Evolutionary conservation across 129 eudicot species (phyloP), one percentile per base, ranked within the genome.

Genomic region (Chrysanthemum lavandulifolium): DNA sequence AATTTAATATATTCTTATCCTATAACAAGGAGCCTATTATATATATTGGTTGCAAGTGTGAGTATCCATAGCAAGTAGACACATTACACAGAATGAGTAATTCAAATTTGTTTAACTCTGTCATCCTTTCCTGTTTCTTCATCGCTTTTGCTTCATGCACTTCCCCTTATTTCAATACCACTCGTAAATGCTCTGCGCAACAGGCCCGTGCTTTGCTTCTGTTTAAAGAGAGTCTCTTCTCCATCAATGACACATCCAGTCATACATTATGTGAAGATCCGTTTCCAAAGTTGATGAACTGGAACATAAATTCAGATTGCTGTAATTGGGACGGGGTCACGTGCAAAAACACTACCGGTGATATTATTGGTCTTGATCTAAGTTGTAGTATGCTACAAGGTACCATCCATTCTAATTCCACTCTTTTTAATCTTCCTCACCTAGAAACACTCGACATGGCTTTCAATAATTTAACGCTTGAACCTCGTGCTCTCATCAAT

Each of bases 171-270:
- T 69, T 36, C 15, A 56, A 31, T 72, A 14, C 3, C 29, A 57
- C 18, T 19, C 25, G 21, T 18, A 57, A 2, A 57, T 57, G 31
- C 29, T 19, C 62, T 19, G 13, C 33, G 2, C 62, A 57, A 57
- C 27, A 57, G 62, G 10, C 62, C 62, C 62, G 21, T 10, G n/a
- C 47, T 61, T 61, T 61, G 66, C 45, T 61, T 61, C 66, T 61
- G 23, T 50, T 51, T 61, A 61, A 61, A 61, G 43, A 27, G 4
- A 60, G 14, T 40, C 66, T 61, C 15, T 12, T 8, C 45, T 61
- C 66, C 43, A 23, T 61, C 66, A 61, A 61, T 27, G 10, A 1
- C 18, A 23, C 66, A 27, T 2, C 0, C 2, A 2, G 13, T 25
- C 1, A 19, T 16, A 0, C 40, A 60, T 0, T 4, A 2, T 61